phyloP scores from a whole-genome alignment of 306 rosid species.

The barrel medic (Medicago truncatula) region DNA sequence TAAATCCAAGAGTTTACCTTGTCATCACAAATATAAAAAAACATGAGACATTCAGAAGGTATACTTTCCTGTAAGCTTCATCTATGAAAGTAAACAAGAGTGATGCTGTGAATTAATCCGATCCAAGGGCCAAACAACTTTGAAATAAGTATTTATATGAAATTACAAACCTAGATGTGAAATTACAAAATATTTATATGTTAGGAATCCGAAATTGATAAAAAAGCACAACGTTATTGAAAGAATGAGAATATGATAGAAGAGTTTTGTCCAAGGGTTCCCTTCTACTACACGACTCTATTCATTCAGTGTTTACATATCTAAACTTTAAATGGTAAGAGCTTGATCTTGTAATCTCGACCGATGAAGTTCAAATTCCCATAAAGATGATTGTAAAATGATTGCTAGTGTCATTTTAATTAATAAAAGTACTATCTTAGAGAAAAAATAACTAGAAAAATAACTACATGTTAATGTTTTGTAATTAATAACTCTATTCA shows the following conservation, averaged over 20 bases:
- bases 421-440: no score
- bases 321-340: not conserved
- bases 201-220: no score
- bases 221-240: not conserved
- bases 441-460: no score
- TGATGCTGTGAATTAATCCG: constrained; percentile 31
- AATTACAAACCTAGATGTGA: no score
- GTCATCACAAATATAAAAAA: constrained; percentile 66
- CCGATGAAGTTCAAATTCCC: not conserved
- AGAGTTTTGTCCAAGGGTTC: not conserved
- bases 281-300: not conserved
- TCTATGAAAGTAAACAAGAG: constrained; percentile 69
- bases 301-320: not conserved
- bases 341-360: not conserved
- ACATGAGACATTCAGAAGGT: constrained; percentile 60
- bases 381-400: not conserved
- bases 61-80: constrained; percentile 64
- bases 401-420: not conserved
- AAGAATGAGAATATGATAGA: not conserved
- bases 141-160: constrained; percentile 18
- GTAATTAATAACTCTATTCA: no score
- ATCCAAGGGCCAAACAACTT: constrained; percentile 20
- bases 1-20: constrained; percentile 59
- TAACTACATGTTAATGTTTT: no score
- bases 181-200: no score